These are phyloP conservation scores for Thuidium tamariscinum DNA, from an alignment of 225 moss, liverwort and hornwort species.

Conservation along the genomic window DNA sequence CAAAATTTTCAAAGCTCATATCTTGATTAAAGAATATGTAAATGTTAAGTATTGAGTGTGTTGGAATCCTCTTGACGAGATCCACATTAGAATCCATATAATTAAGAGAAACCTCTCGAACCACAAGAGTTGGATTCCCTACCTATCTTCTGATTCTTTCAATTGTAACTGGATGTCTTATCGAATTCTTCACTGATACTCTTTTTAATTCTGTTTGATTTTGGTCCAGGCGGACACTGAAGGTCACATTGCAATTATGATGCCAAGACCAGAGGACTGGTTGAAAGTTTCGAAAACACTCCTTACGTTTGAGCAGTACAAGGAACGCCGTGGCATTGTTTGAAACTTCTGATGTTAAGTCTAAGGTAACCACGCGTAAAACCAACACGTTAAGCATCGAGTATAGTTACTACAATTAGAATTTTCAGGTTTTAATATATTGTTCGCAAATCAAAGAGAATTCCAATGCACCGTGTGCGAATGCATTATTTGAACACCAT, in stretches of 20 bases:
- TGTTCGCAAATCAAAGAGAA: not conserved
- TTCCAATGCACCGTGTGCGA: not conserved
- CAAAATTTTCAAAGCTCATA: not conserved
- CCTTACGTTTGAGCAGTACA: constrained; percentile 64
- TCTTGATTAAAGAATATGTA: not conserved
- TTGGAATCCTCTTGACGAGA: not conserved
- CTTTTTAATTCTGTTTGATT: not conserved
- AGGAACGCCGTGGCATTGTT: constrained; percentile 40
- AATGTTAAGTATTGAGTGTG: not conserved
- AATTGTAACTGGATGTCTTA: not conserved
- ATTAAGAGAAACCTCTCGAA: not conserved
- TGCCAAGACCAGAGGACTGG: constrained; percentile 99
- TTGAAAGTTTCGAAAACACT: constrained; percentile 63
- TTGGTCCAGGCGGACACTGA: constrained; percentile 64
- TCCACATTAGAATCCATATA: not conserved
- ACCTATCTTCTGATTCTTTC: not conserved
- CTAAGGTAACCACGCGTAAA: not conserved
- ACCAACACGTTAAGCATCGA: not conserved
- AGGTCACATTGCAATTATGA: constrained; percentile 85
- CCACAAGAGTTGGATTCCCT: not conserved
- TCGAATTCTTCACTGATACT: not conserved
- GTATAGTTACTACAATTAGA: not conserved
- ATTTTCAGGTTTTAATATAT: not conserved
- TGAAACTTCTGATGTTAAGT: not conserved
- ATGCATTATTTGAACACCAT: not conserved